Evolutionary conservation across 2,329 filamentous ascomycete species (phyloP), one percentile per base, ranked within the genome.

Genomic region (Ascomycota sp.): DNA sequence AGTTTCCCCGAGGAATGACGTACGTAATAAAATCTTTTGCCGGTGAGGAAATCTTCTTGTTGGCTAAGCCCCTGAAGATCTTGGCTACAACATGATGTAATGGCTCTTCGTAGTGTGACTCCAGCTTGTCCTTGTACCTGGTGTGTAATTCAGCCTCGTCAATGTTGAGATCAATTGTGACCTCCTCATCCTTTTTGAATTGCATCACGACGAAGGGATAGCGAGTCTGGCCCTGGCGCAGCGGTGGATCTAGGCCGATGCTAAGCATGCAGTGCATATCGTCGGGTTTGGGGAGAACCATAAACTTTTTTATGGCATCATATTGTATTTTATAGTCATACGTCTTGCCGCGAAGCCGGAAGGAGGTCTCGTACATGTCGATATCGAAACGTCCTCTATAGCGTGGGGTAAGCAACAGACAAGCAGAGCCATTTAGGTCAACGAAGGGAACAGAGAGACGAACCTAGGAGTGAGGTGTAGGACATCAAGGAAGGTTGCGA

Each of bases 271-370:
- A 84, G 52, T 98, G 89, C 45, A 89, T 72, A 44, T 98, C 89
- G 53, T 98, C 89, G n/a, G 89, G 89, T 60, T 98, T 98, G 32
- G 89, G 89, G 6, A 98, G 72, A 25, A 95, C 70, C 74, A 98
- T 93, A 53, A 95, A 95, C 55, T 95, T 95, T 65, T 98, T 98
- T 59, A 95, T 83, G 33, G 76, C 73, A 37, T 93, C 81, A 57
- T 93, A 98, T 54, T 93, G 83, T 43, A 98, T 95, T 68, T 98
- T 98, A 72, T 98, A 98, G 61, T 98, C 91, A 63, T 98, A 98
- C 21, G 89, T 98, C 61, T 98, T 98, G 48, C 89, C 89, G 43
- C 89, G 86, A 40, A 98, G 68, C 40, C 89, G 78, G 68, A 98
- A 95, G 2, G 89, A 95, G 11, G 73, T 76, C 56, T 95, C 89